Evolutionary conservation across 352 stramenopile species (phyloP), one percentile per base, ranked within the genome.

Genomic region (Phytopythium ostracodes): DNA sequence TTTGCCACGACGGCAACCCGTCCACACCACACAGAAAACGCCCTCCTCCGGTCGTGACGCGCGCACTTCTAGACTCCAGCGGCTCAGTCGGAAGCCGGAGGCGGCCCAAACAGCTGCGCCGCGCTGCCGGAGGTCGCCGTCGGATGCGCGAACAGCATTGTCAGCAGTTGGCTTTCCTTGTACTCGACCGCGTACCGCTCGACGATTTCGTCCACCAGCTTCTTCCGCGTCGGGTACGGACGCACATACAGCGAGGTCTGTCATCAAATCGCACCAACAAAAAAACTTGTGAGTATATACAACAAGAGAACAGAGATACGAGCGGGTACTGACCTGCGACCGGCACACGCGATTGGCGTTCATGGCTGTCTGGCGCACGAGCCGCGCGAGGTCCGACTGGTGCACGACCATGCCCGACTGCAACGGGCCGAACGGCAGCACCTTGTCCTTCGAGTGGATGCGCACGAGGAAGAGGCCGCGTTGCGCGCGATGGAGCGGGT

Each of bases 311-410:
- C 4, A 68, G 24, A 29, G 29, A 20, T 24, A 52, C 7, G 5
- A 50, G 22, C 11, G 60, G 27, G 7, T 20, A n/a, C 24, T 14
- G 68, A 92, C 84, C 81, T 92, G 82, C 12, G 83, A 89, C 17
- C 87, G 79, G 63, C 87, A 96, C 12, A 92, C 86, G 49, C 87
- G 85, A 53, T 96, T 96, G 33, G 87, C 87, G 57, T 94, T 96
- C 85, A 96, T 94, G 29, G 81, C 84, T 0, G 87, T 96, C 61
- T 96, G 87, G 2, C 87, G 87, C 25, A 96, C 81, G 31, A 96
- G 82, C 2, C 71, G 56, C 12, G 82, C 81, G 25, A 96, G 72
- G 50, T 94, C 79, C 24, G 67, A 65, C 25, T 87, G 70, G 56
- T 89, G 83, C 56, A 94, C 70, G 35, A 96, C 76, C 87, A 96